Percentiles rank a stretch among this genome's conserved stretches.
Evolutionary conservation across 129 eudicot species (phyloP).

Genomic region (Pulicaria dysenterica): DNA sequence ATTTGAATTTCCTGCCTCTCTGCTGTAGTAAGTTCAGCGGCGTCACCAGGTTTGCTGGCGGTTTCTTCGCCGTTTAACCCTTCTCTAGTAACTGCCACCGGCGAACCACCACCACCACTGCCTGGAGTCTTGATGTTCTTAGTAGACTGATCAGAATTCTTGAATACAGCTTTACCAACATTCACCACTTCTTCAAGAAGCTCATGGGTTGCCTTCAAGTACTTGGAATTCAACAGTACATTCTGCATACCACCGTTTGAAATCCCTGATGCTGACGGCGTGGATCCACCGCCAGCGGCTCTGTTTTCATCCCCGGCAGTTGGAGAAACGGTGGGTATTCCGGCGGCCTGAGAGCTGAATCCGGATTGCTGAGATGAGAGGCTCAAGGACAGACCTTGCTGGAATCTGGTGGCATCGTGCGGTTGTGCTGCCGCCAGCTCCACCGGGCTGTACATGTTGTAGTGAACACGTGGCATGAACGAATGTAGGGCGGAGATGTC

Average conservation of each 20-base stretch:
- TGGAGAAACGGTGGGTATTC: constrained; percentile 39
- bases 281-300: constrained; percentile 37
- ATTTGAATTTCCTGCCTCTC: constrained; percentile 78
- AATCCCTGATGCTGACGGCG: constrained; percentile 53
- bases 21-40: constrained; percentile 54
- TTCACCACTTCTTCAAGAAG: constrained; percentile 85
- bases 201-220: constrained; percentile 84
- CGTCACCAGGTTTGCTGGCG: constrained; percentile 36
- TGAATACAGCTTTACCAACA: constrained; percentile 57
- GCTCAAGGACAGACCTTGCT: constrained; percentile 72
- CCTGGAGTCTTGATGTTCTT: constrained; percentile 26
- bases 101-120: constrained; percentile 35
- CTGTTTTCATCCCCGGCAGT: constrained; percentile 19
- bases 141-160: constrained; percentile 31
- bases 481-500: constrained; percentile 55
- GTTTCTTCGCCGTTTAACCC: constrained; percentile 49
- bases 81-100: constrained; percentile 35
- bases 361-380: constrained; percentile 56
- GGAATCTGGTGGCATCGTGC: constrained; percentile 66
- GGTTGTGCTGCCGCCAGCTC: constrained; percentile 46
- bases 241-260: constrained; percentile 58
- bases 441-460: constrained; percentile 57
- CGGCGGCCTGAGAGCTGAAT: constrained; percentile 42
- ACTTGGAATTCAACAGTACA: constrained; percentile 70
- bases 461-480: constrained; percentile 61